Percentiles rank a stretch among this genome's conserved stretches.
These are phyloP conservation scores for Cladosporium colombiae DNA, from an alignment of 2,329 filamentous ascomycete species.

Conservation along the genomic window DNA sequence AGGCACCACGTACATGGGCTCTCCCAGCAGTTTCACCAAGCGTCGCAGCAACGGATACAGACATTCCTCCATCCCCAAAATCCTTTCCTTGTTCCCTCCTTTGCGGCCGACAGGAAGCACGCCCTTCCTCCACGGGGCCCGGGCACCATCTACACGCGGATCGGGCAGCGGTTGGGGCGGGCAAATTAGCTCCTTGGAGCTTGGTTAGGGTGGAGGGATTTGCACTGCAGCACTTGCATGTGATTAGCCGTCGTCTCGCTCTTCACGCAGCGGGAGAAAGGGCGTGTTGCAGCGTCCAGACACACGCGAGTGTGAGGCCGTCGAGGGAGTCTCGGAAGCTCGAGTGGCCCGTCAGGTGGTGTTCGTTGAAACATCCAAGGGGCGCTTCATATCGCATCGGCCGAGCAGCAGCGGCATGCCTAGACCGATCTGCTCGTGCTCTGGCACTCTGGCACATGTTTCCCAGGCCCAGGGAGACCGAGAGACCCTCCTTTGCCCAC, in stretches of 20 bases:
- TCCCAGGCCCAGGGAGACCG: background rate
- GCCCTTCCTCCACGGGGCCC: background rate
- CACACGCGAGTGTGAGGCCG: background rate
- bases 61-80: background rate
- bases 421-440: background rate
- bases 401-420: background rate
- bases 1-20: background rate
- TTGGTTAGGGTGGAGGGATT: conserved; percentile 4
- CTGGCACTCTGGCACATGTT: background rate
- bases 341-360: background rate
- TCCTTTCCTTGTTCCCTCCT: background rate
- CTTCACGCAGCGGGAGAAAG: background rate
- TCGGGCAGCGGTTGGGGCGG: background rate
- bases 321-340: background rate
- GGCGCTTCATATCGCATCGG: background rate
- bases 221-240: background rate
- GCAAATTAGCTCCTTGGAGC: conserved; percentile 1
- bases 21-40: background rate
- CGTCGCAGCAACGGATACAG: background rate
- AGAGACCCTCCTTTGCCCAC: background rate
- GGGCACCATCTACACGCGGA: background rate
- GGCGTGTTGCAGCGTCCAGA: background rate
- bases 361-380: background rate
- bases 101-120: background rate
- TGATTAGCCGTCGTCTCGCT: conserved; percentile 2